Evolutionary conservation across 1,284 basidiomycete genomes (phyloP), one percentile per base, ranked within the genome.

Genomic region (Lentinus polychrous): DNA sequence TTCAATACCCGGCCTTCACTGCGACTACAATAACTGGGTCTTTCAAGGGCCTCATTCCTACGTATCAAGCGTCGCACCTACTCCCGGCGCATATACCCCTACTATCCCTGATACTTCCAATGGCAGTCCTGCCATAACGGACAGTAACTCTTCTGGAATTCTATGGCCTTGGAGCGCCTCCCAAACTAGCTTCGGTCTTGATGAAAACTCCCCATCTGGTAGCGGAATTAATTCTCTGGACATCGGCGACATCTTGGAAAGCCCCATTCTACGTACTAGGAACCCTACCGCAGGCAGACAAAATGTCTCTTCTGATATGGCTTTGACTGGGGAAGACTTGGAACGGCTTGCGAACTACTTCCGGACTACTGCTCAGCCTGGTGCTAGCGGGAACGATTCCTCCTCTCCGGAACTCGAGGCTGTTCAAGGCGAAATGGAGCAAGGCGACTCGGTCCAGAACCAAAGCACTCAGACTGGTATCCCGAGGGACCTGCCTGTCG

Each of bases 231-330:
- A 42, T 33, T 50, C 35, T 15, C 53, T 62, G 23, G 52, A 57
- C 33, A 52, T 64, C 11, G 50, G 51, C 35, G 60, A 62, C 37
- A 56, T 62, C 17, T 47, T 64, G 18, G 52, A 59, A 32, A 62
- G 57, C 45, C 55, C 60, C 18, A 51, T 58, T 3, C 41, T 58
- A 18, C 24, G 56, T 20, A 55, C 52, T 14, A 45, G 51, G 44
- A 41, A 53, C 17, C 23, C 44, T 17, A 48, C 52, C 7, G 27
- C 10, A 5, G 10, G 5, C 10, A 4, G 10, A 4, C 27, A 27
- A 27, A 27, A 10, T 27, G 27, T 27, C 27, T 27, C 27, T 27
- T 4, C 27, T 27, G 5, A 4, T 4, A 27, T 27, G 27, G 27
- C 27, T 10, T 27, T 27, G 27, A 27, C 27, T 10, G 27, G 10